Evolutionary conservation across 306 rosid species (phyloP).

Genomic region (Citrullus colocynthis): DNA sequence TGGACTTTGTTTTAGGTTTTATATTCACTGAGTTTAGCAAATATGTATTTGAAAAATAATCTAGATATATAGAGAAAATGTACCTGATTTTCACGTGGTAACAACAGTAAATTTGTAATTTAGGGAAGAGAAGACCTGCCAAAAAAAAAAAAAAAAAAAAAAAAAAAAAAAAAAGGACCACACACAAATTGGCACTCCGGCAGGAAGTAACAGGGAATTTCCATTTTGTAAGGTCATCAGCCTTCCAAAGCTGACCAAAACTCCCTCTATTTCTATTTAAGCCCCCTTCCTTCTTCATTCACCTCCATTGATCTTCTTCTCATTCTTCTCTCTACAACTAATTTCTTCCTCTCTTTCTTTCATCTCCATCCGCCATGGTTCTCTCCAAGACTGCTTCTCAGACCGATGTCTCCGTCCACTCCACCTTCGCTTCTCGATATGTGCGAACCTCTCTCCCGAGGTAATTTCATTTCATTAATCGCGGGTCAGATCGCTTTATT

Average conservation of each 20-base stretch:
- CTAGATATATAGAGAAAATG: too few species aligned
- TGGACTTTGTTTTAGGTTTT: too few species aligned
- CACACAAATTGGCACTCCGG: background rate
- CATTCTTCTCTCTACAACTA: background rate
- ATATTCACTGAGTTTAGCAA: too few species aligned
- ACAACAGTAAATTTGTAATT: too few species aligned
- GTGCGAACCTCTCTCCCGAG: slow-evolving; percentile 73
- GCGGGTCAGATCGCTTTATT: background rate
- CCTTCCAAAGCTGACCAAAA: background rate
- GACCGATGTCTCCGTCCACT: slow-evolving; percentile 55
- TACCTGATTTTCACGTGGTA: too few species aligned
- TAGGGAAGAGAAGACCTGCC: too few species aligned
- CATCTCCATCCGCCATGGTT: slow-evolving; percentile 37
- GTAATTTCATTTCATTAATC: slow-evolving; percentile 9
- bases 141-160: background rate
- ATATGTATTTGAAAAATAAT: too few species aligned
- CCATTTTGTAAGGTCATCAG: background rate
- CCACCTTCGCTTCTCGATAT: slow-evolving; percentile 84
- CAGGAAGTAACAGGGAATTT: background rate
- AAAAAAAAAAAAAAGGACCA: background rate
- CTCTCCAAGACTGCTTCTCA: slow-evolving; percentile 53
- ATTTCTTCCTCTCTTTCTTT: background rate
- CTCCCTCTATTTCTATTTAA: background rate
- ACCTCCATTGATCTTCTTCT: background rate
- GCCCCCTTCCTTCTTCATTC: background rate